Percentiles rank a stretch among this genome's conserved stretches.
These are phyloP conservation scores for Fusarium longipes DNA, from an alignment of 2,329 filamentous ascomycete genomes.

Conservation along the genomic window DNA sequence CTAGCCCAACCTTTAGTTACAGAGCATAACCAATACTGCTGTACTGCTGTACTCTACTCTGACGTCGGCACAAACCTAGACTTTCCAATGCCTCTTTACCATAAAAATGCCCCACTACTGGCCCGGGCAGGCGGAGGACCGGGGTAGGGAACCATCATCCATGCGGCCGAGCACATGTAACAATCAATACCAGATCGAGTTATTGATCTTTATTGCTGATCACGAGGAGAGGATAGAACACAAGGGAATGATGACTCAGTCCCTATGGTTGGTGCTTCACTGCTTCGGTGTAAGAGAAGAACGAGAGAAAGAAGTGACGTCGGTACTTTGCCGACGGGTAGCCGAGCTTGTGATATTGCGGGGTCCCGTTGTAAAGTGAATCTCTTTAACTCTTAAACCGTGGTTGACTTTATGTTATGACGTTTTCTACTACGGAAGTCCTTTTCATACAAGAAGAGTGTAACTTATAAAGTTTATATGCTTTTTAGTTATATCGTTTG, in stretches of 20 bases:
- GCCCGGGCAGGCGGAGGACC: slow-evolving; percentile 47
- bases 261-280: too few relatives aligned
- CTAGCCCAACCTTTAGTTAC: background rate
- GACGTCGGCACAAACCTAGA: slow-evolving; percentile 23
- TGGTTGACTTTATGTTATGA: too few relatives aligned
- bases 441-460: too few relatives aligned
- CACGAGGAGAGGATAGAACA: background rate
- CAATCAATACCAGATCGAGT: rapidly evolving
- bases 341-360: slow-evolving; percentile 70
- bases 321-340: slow-evolving; percentile 57
- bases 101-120: slow-evolving; percentile 34
- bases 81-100: slow-evolving; percentile 3
- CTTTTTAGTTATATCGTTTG: background rate
- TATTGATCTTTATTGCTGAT: background rate
- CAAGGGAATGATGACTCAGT: slow-evolving; percentile 7
- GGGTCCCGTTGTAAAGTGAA: too few relatives aligned
- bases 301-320: slow-evolving; percentile 39
- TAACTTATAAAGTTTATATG: background rate
- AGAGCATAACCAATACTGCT: too few relatives aligned
- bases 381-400: too few relatives aligned
- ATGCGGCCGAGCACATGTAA: slow-evolving; percentile 42
- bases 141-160: slow-evolving; percentile 38
- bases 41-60: slow-evolving; percentile 9
- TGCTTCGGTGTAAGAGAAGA: slow-evolving; percentile 23
- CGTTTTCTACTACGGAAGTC: too few relatives aligned